Evolutionary conservation across 805 yeast species (phyloP), one percentile per base, ranked within the genome.

Genomic region (Ogataea allantospora): DNA sequence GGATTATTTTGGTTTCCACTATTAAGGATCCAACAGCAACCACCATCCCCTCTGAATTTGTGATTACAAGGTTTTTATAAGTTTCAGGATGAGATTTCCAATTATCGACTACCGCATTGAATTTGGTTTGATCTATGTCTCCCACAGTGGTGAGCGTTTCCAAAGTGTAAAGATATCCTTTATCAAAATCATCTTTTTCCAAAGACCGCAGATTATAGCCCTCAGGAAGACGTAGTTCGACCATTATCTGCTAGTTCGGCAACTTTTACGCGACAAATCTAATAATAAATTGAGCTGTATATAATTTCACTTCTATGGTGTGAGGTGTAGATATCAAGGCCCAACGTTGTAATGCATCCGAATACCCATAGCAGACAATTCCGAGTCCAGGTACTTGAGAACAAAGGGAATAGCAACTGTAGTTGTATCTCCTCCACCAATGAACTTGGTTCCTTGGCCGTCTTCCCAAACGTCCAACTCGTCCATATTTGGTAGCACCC

Each of bases 361-460:
- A 51, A 93, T 88, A 67, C 98, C 98, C 99, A 93, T 93, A 11
- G 99, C 98, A 12, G 95, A 79, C 51, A 93, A 74, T 65, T 93
- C 99, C 22, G 95, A 86, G 57, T 93, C 98, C 60, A 93, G 72
- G 60, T 91, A 93, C 60, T 89, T 85, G 73, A 93, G 76, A 22
- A 93, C 99, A 60, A 89, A 93, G 40, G 99, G 99, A 60, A 93
- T 83, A 30, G 96, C 96, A 48, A 93, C 93, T 1, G 95, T 84
- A 3, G 97, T 83, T n/a, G 96, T 88, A 44, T 93, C 75, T 43
- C 77, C 80, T 57, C 99, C 99, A 37, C 99, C 99, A 40, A 79
- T 80, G 60, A 83, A 91, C 59, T 83, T 80, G 58, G 78, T 83
- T 35, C 99, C 98, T 53, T 83, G 88, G 13, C 97, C 98, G 60